Evolutionary conservation across 2,329 filamentous ascomycete genomes (phyloP).

Genomic region (Cladorrhinum sp.): DNA sequence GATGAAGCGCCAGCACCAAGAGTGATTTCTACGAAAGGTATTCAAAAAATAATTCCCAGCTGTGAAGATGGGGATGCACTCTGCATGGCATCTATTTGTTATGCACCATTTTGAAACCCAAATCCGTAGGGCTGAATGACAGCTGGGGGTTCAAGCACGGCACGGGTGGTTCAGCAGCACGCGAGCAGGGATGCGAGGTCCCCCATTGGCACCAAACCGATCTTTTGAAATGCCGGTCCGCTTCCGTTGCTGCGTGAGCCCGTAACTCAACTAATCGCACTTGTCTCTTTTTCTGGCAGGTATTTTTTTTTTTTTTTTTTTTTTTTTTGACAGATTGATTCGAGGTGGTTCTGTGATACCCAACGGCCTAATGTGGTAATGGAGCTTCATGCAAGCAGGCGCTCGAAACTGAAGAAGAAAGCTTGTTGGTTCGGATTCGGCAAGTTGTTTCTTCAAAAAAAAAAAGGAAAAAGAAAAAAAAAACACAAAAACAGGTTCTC

Average conservation of each 20-base stretch:
- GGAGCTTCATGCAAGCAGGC: neutral
- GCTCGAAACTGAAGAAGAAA: neutral
- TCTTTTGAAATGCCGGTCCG: neutral
- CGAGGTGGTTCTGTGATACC: neutral
- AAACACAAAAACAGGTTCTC: neutral
- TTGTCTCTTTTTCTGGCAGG: neutral
- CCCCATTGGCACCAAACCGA: neutral
- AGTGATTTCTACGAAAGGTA: too few relatives aligned
- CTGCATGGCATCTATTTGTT: neutral
- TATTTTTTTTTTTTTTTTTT: neutral
- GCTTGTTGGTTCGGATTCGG: neutral
- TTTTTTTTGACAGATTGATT: too few relatives aligned
- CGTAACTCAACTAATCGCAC: neutral
- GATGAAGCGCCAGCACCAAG: too few relatives aligned
- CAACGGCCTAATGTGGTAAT: neutral
- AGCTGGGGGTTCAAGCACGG: neutral
- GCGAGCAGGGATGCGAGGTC: neutral
- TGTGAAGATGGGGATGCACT: neutral
- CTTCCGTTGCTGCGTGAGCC: neutral
- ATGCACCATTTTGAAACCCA: constrained; percentile 1
- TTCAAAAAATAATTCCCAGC: too few relatives aligned
- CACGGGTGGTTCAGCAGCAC: neutral
- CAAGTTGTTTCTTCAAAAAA: neutral
- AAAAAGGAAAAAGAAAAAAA: too few relatives aligned
- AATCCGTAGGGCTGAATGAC: constrained; percentile 20